Evolutionary conservation across 352 stramenopile genomes (phyloP), one percentile per base, ranked within the genome.

Genomic region (Phytopythium oedochilum): DNA sequence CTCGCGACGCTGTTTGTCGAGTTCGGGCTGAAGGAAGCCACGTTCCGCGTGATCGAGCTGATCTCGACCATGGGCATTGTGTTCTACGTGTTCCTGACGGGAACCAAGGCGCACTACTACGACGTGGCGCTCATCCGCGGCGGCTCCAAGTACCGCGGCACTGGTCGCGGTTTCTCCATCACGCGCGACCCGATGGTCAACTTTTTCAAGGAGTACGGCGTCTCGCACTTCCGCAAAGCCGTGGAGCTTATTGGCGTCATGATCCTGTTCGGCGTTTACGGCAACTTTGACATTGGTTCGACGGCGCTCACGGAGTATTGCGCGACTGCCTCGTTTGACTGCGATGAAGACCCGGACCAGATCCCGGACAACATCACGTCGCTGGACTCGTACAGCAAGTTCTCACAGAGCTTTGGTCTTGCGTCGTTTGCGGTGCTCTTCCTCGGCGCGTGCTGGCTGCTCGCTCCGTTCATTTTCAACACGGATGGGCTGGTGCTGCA

Each of bases 21-120:
- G 53, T 89, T 91, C 53, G 86, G 86, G 15, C 66, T 86, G 53
- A 88, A 83, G 52, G 73, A 92, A 62, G 83, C 82, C 18, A 52
- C 60, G 11, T 58, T 90, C n/a, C 81, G 87, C n/a, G 70, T 96
- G 26, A 51, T 90, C 25, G 84, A 94, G 53, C 61, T 96, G 32
- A 68, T 94, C 22, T 73, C 83, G 3, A 88, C 82, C 9, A 70
- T 94, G 2, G 86, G 86, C 2, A 88, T 89, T 34, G 82, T 92
- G 6, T 96, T 96, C 54, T 96, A 94, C 59, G 79, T 94, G 18
- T 96, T 96, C 57, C 60, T 91, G 36, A 93, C 83, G 5, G 86
- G 86, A 14, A 96, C 86, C 2, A 96, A 92, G 50, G 83, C 83
- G 14, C 86, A 96, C 55, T 96, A 91, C 56, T 96, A 86, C 45